Evolutionary conservation across 2,329 filamentous ascomycete genomes (phyloP), one percentile per base, ranked within the genome.

Genomic region (Phyllosticta citribraziliensis): DNA sequence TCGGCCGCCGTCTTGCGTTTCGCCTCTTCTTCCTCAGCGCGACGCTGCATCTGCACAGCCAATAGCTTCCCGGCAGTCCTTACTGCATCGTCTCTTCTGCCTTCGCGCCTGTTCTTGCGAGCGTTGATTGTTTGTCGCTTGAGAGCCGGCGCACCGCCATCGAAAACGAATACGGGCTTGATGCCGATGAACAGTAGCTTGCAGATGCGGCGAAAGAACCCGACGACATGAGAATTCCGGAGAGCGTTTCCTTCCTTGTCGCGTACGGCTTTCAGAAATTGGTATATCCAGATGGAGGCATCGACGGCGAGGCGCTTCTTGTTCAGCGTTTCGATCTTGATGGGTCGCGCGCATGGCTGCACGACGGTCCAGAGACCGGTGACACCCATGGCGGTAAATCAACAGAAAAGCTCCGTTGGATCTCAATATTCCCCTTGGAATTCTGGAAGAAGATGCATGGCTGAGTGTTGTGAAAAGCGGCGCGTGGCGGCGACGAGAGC

Each of bases 251-350:
- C 94, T 75, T 99, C 94, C 70, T 97, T 97, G 76, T 99, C 94
- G 68, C 94, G 92, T 11, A 99, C 94, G 10, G 95, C 94, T 78
- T 99, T 99, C 68, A 99, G 85, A 70, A 99, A 99, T 72, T 99
- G 94, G 80, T 99, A 99, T 68, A 99, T 97, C 94, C 94, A 99
- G 72, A 99, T 99, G 12, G 92, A 97, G 62, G 95, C 94, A 76
- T 99, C 94, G 66, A 99, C 91, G 55, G 94, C 95, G 56, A 99
- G 88, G 17, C 94, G 91, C 77, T 96, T 97, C 67, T 89, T 90
- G 74, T 97, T 97, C 63, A 99, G 85, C 14, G 93, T 96, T 68
- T 95, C 92, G 68, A 99, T 88, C 74, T 96, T 97, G 65, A 95
- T 96, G 20, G 94, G 95, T 47, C 94, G 88, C 55, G 94, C 94